phyloP scores from a whole-genome alignment of 2,329 filamentous ascomycete genomes.

The Nemania bipapillata region DNA sequence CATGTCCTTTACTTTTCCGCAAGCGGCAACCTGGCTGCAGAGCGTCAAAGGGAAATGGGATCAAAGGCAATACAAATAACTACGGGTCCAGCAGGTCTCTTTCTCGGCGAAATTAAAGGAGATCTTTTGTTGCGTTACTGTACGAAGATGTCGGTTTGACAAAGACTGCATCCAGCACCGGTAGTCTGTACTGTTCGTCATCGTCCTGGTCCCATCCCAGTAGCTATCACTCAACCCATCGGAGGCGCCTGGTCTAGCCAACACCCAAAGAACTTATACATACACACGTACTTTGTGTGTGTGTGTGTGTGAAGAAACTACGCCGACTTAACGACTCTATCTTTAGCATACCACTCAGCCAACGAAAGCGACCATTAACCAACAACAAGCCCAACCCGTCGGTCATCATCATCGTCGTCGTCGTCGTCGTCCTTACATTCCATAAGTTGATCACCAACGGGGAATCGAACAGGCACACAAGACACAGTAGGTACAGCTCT shows the following conservation, averaged over 20 bases:
- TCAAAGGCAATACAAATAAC: constrained; percentile 50
- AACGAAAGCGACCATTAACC: constrained; percentile 13
- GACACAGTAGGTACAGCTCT: constrained; percentile 11
- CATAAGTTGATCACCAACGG: constrained; percentile 11
- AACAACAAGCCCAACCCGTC: background rate
- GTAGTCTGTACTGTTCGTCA: constrained; percentile 37
- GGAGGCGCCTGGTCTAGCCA: constrained; percentile 22
- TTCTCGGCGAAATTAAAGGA: constrained; percentile 41
- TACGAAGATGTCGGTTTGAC: constrained; percentile 42
- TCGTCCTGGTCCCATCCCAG: constrained; percentile 28
- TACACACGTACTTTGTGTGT: constrained; percentile 20
- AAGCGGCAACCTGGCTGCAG: constrained; percentile 46
- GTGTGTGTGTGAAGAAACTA: no score
- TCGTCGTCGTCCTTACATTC: constrained; percentile 6
- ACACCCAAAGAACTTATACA: constrained; percentile 27
- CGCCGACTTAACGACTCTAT: constrained; percentile 12
- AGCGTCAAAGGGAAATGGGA: constrained; percentile 43
- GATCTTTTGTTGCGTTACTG: constrained; percentile 41
- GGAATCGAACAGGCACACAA: constrained; percentile 11
- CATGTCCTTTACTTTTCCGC: constrained; percentile 44
- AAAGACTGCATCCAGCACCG: constrained; percentile 43
- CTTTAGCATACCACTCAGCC: constrained; percentile 8
- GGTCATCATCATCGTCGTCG: no score
- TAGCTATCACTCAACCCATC: constrained; percentile 33
- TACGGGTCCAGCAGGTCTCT: constrained; percentile 43